phyloP scores from a whole-genome alignment of 495 filamentous ascomycete genomes.

The Evernia prunastri region DNA sequence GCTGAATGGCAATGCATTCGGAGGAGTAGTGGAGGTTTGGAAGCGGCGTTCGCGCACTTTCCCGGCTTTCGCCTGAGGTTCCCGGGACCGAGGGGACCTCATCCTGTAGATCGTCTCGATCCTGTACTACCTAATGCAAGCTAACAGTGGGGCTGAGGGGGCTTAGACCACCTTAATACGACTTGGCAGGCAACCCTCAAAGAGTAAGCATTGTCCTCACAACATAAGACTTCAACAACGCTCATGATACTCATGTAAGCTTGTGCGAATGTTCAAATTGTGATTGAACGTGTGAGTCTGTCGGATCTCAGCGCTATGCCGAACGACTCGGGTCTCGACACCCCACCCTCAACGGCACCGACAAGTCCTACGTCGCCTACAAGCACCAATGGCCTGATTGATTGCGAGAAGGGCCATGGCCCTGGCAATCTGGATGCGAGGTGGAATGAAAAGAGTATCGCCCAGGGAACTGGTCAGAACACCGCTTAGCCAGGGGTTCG shows the following conservation, averaged over 20 bases:
- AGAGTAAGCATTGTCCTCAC: too few relatives aligned
- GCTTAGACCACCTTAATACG: not conserved
- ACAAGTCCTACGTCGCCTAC: slow-evolving; percentile 19
- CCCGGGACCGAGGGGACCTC: too few relatives aligned
- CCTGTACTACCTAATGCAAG: not conserved
- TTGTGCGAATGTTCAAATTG: not conserved
- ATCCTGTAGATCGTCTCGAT: not conserved
- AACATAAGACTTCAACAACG: too few relatives aligned
- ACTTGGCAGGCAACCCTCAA: too few relatives aligned
- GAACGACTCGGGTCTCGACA: slow-evolving; percentile 5
- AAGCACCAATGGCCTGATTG: not conserved
- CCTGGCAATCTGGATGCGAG: not conserved
- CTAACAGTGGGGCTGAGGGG: not conserved
- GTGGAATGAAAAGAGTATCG: slow-evolving; percentile 3
- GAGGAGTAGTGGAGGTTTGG: too few relatives aligned
- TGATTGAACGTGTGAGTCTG: not conserved
- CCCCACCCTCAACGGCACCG: slow-evolving; percentile 22
- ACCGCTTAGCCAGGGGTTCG: not conserved
- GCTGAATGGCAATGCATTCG: too few relatives aligned
- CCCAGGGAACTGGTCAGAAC: not conserved
- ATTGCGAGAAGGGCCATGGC: slow-evolving; percentile 1
- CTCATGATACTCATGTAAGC: not conserved
- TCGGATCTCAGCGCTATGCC: slow-evolving; percentile 2
- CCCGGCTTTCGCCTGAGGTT: not conserved
- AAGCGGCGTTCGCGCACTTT: not conserved